Base-by-base conservation (phyloP, 768 basidiomycete genomes). In the Calocybe cyanea region DNA sequence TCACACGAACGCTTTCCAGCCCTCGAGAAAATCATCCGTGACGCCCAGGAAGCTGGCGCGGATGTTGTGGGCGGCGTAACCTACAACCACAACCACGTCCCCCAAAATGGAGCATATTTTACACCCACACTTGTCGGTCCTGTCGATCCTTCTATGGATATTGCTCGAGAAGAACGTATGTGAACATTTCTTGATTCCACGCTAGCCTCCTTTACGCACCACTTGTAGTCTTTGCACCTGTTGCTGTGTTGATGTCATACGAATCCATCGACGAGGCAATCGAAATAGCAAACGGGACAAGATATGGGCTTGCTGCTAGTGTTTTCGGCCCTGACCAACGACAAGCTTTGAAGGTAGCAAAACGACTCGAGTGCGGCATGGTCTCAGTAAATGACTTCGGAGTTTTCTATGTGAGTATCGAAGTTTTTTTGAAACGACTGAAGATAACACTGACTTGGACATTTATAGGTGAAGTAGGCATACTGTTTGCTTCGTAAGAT, bases 301-400 rank as follows among this genome's bases (percentile, higher is more conserved):
- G 77, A 17, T 98, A 88, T 61, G 94, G 89, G 10, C 81, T 99
- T 21, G 95, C 94, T 15, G 92, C 94, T 2, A 90, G 89, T 44
- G 91, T 99, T 15, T 99, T 94, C 60, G 96, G 96, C 7, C 85
- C 85, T 8, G 81, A 89, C 59, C 85, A 87, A 61, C 75, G 77
- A 32, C 69, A 86, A 34, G 92, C 91, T 58, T 54, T 90, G 43
- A 71, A 84, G 38, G 85, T 98, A 17, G 93, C 93, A 21, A 81
- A 82, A 54, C 69, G 72, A 38, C 69, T 99, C 41, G 82, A 95
- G 42, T 94, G 92, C 56, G 95, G 95, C 37, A 98, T 99, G 96
- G 95, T 98, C 2, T 85, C 93, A 15, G 75, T 96, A 51, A 98
- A 98, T 56, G 96, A 98, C 68, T 96, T 92, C 60, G 92, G 80